phyloP scores from a whole-genome alignment of 352 stramenopile genomes.

The Phytopythium helicoides region DNA sequence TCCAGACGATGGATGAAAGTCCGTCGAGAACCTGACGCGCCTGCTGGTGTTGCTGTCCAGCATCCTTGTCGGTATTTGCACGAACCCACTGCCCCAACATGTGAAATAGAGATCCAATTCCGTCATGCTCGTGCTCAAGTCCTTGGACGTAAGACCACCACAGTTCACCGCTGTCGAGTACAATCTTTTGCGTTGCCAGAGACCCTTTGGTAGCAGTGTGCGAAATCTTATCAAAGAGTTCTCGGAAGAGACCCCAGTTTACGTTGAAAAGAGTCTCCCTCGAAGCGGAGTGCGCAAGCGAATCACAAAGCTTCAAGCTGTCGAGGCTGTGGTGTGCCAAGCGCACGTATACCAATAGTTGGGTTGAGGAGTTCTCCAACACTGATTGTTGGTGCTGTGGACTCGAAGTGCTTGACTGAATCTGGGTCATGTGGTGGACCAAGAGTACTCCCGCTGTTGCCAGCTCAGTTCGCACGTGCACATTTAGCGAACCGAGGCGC shows the following conservation, averaged over 20 bases:
- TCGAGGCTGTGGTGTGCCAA: slow-evolving; percentile 53
- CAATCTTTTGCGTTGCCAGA: background rate
- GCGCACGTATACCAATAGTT: slow-evolving; percentile 42
- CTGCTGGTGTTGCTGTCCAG: slow-evolving; percentile 28
- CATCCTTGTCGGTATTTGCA: slow-evolving; percentile 16
- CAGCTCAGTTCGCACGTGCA: too few species aligned
- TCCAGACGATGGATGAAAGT: slow-evolving; percentile 52
- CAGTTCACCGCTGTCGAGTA: background rate
- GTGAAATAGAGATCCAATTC: slow-evolving; percentile 46
- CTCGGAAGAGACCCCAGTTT: slow-evolving; percentile 63
- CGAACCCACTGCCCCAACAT: slow-evolving; percentile 54
- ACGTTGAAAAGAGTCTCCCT: slow-evolving; percentile 44
- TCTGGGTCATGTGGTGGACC: too few species aligned
- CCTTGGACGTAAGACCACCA: slow-evolving; percentile 24
- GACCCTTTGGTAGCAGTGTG: background rate
- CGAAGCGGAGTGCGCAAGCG: slow-evolving; percentile 5
- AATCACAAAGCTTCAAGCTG: slow-evolving; percentile 41
- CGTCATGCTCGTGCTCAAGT: slow-evolving; percentile 51
- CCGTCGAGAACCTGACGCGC: slow-evolving; percentile 44
- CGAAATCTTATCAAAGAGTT: slow-evolving; percentile 48
- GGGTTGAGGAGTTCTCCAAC: background rate
- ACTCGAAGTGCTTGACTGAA: too few species aligned
- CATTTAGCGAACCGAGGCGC: too few species aligned
- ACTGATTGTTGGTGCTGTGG: too few species aligned
- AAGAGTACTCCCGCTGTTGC: too few species aligned